A percentile compares a stretch with the other conserved stretches of the same genome.
Evolutionary conservation across 2,329 filamentous ascomycete species (phyloP).

Genomic region (Rhynchosporium agropyri): DNA sequence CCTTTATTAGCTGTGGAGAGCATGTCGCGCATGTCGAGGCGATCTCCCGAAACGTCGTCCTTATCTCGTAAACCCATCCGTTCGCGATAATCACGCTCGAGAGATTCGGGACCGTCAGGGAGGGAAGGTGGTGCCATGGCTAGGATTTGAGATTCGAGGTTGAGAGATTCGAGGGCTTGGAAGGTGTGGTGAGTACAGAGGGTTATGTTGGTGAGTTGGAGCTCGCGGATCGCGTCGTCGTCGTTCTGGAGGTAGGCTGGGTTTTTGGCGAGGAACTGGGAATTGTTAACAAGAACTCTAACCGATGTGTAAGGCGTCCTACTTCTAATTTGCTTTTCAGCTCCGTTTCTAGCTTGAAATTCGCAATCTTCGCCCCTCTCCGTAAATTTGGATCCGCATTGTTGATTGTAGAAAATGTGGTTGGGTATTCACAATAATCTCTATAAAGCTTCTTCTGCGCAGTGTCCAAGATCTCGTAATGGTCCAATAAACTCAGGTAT

Average conservation of each 20-base stretch:
- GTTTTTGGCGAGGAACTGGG: slow-evolving; percentile 60
- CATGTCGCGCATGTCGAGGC: slow-evolving; percentile 68
- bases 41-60: slow-evolving; percentile 58
- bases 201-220: slow-evolving; percentile 75
- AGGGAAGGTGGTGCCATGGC: slow-evolving; percentile 66
- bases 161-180: slow-evolving; percentile 82
- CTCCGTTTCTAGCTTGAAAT: slow-evolving; percentile 83
- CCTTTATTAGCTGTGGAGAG: slow-evolving; percentile 56
- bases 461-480: slow-evolving; percentile 71
- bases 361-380: slow-evolving; percentile 81
- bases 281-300: slow-evolving; percentile 35
- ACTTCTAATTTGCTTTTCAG: slow-evolving; percentile 81
- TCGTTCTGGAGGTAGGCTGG: slow-evolving; percentile 68
- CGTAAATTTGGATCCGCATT: slow-evolving; percentile 66
- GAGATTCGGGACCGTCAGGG: slow-evolving; percentile 48
- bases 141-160: slow-evolving; percentile 82
- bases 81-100: slow-evolving; percentile 52
- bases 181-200: slow-evolving; percentile 80
- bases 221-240: slow-evolving; percentile 78
- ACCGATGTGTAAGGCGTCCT: slow-evolving; percentile 41
- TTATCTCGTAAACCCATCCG: slow-evolving; percentile 44
- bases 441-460: slow-evolving; percentile 71
- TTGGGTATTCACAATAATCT: slow-evolving; percentile 70
- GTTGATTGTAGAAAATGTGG: slow-evolving; percentile 72
- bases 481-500: slow-evolving; percentile 76